A percentile compares a stretch with the other conserved stretches of the same genome.
Conservation (phyloP, 176 grass and related monocot genomes). For the Otatea glauca region DNA sequence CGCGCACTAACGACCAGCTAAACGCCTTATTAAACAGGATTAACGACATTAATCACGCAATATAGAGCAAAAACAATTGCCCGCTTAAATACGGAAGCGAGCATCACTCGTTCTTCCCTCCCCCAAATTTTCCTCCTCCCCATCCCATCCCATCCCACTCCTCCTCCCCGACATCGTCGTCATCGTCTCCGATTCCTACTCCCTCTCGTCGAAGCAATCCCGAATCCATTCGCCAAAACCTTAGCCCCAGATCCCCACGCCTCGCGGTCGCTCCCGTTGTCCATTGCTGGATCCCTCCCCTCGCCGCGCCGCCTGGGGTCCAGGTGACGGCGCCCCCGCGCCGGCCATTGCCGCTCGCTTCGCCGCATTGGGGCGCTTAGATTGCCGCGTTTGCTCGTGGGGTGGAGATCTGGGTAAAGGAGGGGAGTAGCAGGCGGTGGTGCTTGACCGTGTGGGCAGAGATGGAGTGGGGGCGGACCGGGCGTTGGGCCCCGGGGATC, state of each 20-base stretch:
- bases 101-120: neutral
- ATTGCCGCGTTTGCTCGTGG: neutral
- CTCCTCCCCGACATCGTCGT: neutral
- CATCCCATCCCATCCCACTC: neutral
- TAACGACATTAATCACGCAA: neutral
- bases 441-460: neutral
- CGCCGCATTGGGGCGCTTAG: slow-evolving; percentile 27
- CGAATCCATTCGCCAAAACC: slow-evolving; percentile 36
- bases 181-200: slow-evolving; percentile 18
- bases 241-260: slow-evolving; percentile 40
- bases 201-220: slow-evolving; percentile 42
- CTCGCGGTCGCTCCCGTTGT: neutral
- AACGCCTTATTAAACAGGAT: neutral
- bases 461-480: slow-evolving; percentile 30
- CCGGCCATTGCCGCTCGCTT: slow-evolving; percentile 37
- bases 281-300: slow-evolving; percentile 24
- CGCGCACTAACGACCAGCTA: no score
- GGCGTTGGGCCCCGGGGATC: slow-evolving; percentile 50
- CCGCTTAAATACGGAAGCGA: slow-evolving; percentile 43
- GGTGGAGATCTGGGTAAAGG: slow-evolving; percentile 43
- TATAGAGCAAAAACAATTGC: slow-evolving; percentile 30
- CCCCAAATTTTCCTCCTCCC: slow-evolving; percentile 14
- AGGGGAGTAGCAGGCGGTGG: neutral
- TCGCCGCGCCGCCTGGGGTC: neutral
- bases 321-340: neutral